Percentiles rank a stretch among this genome's conserved stretches.
Conservation (phyloP, 2,329 filamentous ascomycete genomes). For the Periglandula ipomoeae region DNA sequence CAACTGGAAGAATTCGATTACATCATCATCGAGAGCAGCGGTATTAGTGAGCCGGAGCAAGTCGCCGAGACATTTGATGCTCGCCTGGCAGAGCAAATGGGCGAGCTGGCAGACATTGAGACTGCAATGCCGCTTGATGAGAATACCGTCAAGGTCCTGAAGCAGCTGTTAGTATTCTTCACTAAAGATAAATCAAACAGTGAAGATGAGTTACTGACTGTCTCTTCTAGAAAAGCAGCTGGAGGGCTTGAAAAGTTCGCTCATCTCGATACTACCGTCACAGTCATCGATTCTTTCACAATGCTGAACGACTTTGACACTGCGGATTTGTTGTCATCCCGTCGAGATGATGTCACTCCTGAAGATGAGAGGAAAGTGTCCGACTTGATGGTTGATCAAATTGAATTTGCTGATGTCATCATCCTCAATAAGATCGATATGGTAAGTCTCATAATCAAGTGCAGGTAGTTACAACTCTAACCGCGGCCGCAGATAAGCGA, state of each 20-base stretch:
- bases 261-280: slow-evolving; percentile 61
- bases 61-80: slow-evolving; percentile 65
- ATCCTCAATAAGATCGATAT: slow-evolving; percentile 63
- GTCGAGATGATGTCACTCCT: slow-evolving; percentile 50
- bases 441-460: slow-evolving; percentile 24
- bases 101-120: slow-evolving; percentile 21
- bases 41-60: slow-evolving; percentile 65
- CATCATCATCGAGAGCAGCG: slow-evolving; percentile 61
- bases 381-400: slow-evolving; percentile 67
- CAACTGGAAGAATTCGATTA: slow-evolving; percentile 59
- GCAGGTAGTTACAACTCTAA: not conserved
- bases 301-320: slow-evolving; percentile 66
- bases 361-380: slow-evolving; percentile 68
- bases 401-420: slow-evolving; percentile 68
- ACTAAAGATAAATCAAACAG: not conserved
- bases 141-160: slow-evolving; percentile 25
- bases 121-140: slow-evolving; percentile 23
- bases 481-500: slow-evolving; percentile 24
- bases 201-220: not conserved
- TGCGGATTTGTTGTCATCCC: slow-evolving; percentile 54
- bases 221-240: slow-evolving; percentile 31
- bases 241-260: slow-evolving; percentile 60
- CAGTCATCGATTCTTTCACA: slow-evolving; percentile 64
- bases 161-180: slow-evolving; percentile 22
- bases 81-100: slow-evolving; percentile 40